Evolutionary conservation across 139 green algal genomes (phyloP), one percentile per base, ranked within the genome.

Genomic region (Picochlorum sp.): DNA sequence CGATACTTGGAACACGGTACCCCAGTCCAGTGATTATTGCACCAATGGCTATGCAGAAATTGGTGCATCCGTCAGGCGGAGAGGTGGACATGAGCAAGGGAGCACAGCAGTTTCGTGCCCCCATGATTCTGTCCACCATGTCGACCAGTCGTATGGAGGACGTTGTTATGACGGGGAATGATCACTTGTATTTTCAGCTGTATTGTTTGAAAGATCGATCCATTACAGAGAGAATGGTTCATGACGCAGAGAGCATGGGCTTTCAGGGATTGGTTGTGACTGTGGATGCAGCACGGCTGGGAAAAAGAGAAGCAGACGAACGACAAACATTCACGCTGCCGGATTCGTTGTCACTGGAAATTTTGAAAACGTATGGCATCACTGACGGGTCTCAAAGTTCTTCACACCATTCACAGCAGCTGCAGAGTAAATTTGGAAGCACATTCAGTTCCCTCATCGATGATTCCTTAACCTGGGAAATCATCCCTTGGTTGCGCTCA

Each of bases 211-310:
- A 76, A 44, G 66, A 89, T 62, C 69, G 87, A 9, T 68, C 82
- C 1, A 75, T 90, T 2, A 83, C 82, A 0, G 45, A 57, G 18
- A 16, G 56, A 2, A 85, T 92, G 65, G 81, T 94, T 56, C 58
- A 62, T 3, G 61, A 80, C 56, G 90, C 86, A 4, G 77, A 87
- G 62, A 57, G 32, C 7, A 61, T 77, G 10, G 87, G 90, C 1
- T 96, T 85, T 75, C 79, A 70, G n/a, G 86, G 81, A 8, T 56
- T 97, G 10, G 73, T 94, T 20, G 71, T 96, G 13, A 97, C 90
- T 1, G 90, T 97, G 37, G 90, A 97, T 59, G 88, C 84, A 16
- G 90, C 82, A 7, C 58, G 74, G 5, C 76, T 95, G 34, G 86
- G 79, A 10, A 76, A 85, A 21, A 64, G 89, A 8, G 83, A 94